Percentiles rank a stretch among this genome's conserved stretches.
These are phyloP conservation scores for Salvia sclarea DNA, from an alignment of 305 asterid species.

Conservation along the genomic window DNA sequence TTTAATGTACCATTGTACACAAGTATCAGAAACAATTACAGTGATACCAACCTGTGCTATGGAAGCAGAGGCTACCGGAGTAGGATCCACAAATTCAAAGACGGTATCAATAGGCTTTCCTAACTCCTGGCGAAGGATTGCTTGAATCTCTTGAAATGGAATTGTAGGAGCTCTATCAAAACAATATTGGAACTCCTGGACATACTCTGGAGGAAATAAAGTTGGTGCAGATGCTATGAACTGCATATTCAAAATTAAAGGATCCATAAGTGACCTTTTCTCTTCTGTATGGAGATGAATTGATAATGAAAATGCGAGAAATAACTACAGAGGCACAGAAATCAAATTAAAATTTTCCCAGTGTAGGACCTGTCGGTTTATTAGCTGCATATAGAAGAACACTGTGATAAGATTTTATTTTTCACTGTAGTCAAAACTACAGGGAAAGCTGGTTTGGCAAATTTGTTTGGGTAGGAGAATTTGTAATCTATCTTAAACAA, in stretches of 20 bases:
- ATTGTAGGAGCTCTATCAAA: slow-evolving; percentile 88
- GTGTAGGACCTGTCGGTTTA: not conserved
- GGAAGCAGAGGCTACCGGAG: slow-evolving; percentile 95
- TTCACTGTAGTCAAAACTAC: not conserved
- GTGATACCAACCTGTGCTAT: slow-evolving; percentile 76
- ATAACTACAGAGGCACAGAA: slow-evolving; percentile 13
- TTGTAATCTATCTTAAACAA: not conserved
- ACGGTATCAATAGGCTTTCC: slow-evolving; percentile 75
- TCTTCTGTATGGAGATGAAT: slow-evolving; percentile 13
- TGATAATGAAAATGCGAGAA: not conserved
- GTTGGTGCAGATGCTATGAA: slow-evolving; percentile 97
- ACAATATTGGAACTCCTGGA: slow-evolving; percentile 92
- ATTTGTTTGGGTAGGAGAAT: not conserved
- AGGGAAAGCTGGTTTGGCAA: not conserved
- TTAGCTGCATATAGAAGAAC: slow-evolving; percentile 12
- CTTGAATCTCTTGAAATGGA: slow-evolving; percentile 77
- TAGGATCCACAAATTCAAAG: slow-evolving; percentile 89
- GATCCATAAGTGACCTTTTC: slow-evolving; percentile 25
- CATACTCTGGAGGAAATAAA: slow-evolving; percentile 90
- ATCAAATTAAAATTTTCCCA: not conserved
- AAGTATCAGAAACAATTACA: slow-evolving; percentile 5
- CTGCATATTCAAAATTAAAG: slow-evolving; percentile 48
- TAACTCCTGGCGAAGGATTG: slow-evolving; percentile 75
- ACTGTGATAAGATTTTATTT: not conserved
- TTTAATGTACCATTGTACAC: not conserved